Evolutionary conservation across 1,284 basidiomycete species (phyloP), one percentile per base, ranked within the genome.

Genomic region (Fistulinella cinereoalba): DNA sequence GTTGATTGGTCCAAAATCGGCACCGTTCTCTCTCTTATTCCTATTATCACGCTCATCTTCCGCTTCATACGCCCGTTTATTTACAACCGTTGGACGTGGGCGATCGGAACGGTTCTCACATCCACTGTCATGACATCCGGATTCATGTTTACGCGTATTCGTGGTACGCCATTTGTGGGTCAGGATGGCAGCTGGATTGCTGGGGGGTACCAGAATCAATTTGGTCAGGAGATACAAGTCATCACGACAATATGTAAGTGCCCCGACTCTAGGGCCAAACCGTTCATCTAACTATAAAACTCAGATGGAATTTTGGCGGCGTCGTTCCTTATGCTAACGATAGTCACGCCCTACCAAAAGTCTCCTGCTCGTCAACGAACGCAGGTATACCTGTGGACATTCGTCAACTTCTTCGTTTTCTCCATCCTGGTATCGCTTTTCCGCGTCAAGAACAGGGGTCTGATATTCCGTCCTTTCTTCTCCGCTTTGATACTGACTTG

Each of bases 91-190:
- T 93, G 89, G 90, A 75, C 81, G 11, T 93, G 91, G 91, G 87
- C 86, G 3, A 60, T 74, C 11, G 69, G 71, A 38, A 83, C 78
- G 22, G 70, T 93, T 44, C 53, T 85, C 46, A 76, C 79, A 6
- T 85, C 85, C 31, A 76, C 95, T 27, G 70, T 91, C 57, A 94
- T 96, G 84, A 95, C 84, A 10, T 83, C 85, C 8, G 94, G 94
- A 4, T 89, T 87, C 74, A 99, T 99, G 97, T 99, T 97, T 75
- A 92, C 91, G 57, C 85, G 85, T 53, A 99, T 99, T 60, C 85
- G 96, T 53, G 77, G 77, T 40, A 80, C 81, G 47, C 94, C 94
- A 2, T 92, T 82, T 60, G 75, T 77, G 43, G 83, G 80, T 29
- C 67, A 69, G 3, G 83, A 69, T 61, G 82, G 85, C 18, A 76